A percentile compares a stretch with the other conserved stretches of the same genome.
Evolutionary conservation across 2,329 filamentous ascomycete genomes (phyloP).

Genomic region (Phialophora expanda): DNA sequence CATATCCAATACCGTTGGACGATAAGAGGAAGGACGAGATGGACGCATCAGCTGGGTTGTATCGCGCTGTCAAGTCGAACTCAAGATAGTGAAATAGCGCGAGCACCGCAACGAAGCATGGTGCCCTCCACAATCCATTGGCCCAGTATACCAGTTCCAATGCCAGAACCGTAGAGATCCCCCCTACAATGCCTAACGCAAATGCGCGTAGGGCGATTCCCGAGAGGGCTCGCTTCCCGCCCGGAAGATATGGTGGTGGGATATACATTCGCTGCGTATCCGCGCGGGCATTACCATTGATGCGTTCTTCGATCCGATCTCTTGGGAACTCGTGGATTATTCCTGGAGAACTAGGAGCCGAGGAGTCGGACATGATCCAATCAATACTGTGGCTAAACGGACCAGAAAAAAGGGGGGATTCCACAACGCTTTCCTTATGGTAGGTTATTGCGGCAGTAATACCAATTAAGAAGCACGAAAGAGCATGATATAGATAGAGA

Average conservation of each 20-base stretch:
- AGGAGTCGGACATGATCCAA: slow-evolving; percentile 31
- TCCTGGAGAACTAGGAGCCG: slow-evolving; percentile 27
- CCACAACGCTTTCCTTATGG: background rate
- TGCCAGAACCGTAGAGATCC: slow-evolving; percentile 44
- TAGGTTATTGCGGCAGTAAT: background rate
- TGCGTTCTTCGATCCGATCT: slow-evolving; percentile 20
- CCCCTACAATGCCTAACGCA: slow-evolving; percentile 50
- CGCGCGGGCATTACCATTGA: slow-evolving; percentile 22
- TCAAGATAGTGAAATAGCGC: slow-evolving; percentile 93
- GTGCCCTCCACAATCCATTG: slow-evolving; percentile 59
- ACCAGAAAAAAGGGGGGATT: background rate
- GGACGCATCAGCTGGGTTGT: slow-evolving; percentile 76
- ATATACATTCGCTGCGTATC: slow-evolving; percentile 26
- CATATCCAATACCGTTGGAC: slow-evolving; percentile 83
- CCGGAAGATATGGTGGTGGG: slow-evolving; percentile 34
- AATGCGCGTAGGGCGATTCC: slow-evolving; percentile 55
- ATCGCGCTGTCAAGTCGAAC: slow-evolving; percentile 85
- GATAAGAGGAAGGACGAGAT: slow-evolving; percentile 81
- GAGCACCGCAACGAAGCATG: slow-evolving; percentile 63
- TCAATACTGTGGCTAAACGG: background rate
- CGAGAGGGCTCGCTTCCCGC: slow-evolving; percentile 50
- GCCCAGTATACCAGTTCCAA: slow-evolving; percentile 40
- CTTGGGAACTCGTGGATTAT: slow-evolving; percentile 35
- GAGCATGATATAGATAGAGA: background rate
- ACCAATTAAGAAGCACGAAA: background rate